Evolutionary conservation across 2,329 filamentous ascomycete genomes (phyloP), one percentile per base, ranked within the genome.

Genomic region (Diaporthe australafricana): DNA sequence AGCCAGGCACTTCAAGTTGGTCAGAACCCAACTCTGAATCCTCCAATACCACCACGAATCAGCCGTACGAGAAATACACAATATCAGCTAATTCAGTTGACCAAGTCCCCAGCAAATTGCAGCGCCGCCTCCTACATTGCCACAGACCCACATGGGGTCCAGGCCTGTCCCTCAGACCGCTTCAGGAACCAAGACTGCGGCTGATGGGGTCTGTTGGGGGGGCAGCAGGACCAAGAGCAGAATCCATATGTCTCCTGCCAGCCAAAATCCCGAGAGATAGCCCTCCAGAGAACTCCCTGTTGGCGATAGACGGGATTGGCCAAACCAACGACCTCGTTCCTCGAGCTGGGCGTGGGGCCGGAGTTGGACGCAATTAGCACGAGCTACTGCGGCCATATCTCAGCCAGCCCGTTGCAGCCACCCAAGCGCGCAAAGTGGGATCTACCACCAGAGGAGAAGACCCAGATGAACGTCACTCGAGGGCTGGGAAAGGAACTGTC

Each of bases 311-410:
- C 40, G 3, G 11, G n/a, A 30, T 20, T 4, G 53, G 32, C 53
- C 32, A 57, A 9, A 7, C 8, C 32, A 27, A 57, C 12, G 40
- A 20, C 35, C 35, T 25, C 25, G 20, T 35, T 20, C 57, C 42
- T 16, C n/a, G 9, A 30, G 38, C 38, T 27, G 38, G 53, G 45
- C 45, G 27, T n/a, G 5, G 32, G 35, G 40, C 40, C 25, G 3
- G 17, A 25, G 9, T n/a, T 48, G 42, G 38, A 48, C 57, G 48
- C 27, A 35, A 63, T 63, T 63, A 63, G 57, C 57, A 63, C 35
- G 27, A 63, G 42, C 57, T 63, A 35, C 57, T 63, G 57, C 57
- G 42, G 57, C 57, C 57, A 42, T 27, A 35, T 35, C 30, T 35
- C 57, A 63, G 42, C 57, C 57, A 35, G 57, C 27, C 57, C 57